phyloP scores from a whole-genome alignment of 2,329 filamentous ascomycete species.

The Diplodia mutila region DNA sequence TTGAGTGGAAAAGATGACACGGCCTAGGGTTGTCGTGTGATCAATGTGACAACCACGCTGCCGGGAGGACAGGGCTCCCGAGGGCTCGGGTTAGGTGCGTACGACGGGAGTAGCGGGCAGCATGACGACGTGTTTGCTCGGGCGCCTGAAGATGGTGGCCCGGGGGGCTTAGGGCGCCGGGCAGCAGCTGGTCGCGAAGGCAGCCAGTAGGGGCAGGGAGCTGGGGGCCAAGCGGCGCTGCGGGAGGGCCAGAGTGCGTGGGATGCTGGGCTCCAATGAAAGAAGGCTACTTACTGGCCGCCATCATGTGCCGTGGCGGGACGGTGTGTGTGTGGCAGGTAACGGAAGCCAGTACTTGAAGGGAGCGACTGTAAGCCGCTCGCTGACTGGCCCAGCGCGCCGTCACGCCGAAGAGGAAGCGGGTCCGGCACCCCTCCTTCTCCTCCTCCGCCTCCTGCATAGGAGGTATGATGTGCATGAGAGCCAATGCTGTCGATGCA shows the following conservation, averaged over 20 bases:
- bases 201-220: slow-evolving; percentile 19
- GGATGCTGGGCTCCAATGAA: slow-evolving; percentile 42
- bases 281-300: slow-evolving; percentile 55
- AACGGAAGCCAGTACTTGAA: slow-evolving; percentile 55
- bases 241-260: slow-evolving; percentile 31
- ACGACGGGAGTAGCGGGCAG: slow-evolving; percentile 38
- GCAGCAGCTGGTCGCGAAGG: slow-evolving; percentile 23
- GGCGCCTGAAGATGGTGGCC: slow-evolving; percentile 33
- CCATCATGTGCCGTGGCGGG: slow-evolving; percentile 52
- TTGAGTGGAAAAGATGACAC: slow-evolving; percentile 38
- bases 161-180: slow-evolving; percentile 18
- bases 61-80: slow-evolving; percentile 44
- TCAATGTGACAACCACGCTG: slow-evolving; percentile 48
- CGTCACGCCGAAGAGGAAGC: slow-evolving; percentile 55
- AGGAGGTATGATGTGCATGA: slow-evolving; percentile 51
- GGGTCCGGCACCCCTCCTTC: slow-evolving; percentile 48
- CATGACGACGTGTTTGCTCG: slow-evolving; percentile 47
- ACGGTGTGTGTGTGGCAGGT: slow-evolving; percentile 52
- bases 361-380: slow-evolving; percentile 51
- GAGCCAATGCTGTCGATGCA: slow-evolving; percentile 50
- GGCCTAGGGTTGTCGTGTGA: slow-evolving; percentile 50
- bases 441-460: slow-evolving; percentile 40
- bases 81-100: slow-evolving; percentile 41
- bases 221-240: slow-evolving; percentile 35
- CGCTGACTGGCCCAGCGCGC: slow-evolving; percentile 51